A percentile compares a stretch with the other conserved stretches of the same genome.
These are phyloP conservation scores for Flaveria robusta DNA, from an alignment of 129 eudicot genomes.

Conservation along the genomic window DNA sequence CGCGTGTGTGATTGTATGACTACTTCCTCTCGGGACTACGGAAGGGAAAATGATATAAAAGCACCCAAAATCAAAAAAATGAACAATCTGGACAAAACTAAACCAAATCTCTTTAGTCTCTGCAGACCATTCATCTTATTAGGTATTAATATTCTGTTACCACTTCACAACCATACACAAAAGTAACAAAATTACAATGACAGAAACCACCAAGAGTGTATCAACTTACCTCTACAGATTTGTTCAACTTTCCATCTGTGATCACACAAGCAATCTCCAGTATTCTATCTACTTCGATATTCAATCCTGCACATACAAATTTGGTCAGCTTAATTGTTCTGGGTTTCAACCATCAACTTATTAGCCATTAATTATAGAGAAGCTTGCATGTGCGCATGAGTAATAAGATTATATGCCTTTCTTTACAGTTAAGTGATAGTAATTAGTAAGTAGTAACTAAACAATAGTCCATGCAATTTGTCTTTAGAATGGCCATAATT, in stretches of 20 bases:
- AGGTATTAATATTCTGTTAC: not conserved
- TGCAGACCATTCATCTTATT: not conserved
- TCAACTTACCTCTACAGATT: slow-evolving; percentile 66
- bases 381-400: not conserved
- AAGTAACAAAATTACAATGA: not conserved
- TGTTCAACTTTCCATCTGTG: slow-evolving; percentile 86
- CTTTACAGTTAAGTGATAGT: slow-evolving; percentile 3
- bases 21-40: not conserved
- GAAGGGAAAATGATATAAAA: not conserved
- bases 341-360: slow-evolving; percentile 17
- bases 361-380: not conserved
- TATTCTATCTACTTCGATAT: slow-evolving; percentile 82
- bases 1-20: not conserved
- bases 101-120: slow-evolving; percentile 7
- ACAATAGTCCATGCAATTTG: not conserved
- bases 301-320: slow-evolving; percentile 61
- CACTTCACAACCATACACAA: not conserved
- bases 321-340: slow-evolving; percentile 18
- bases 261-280: slow-evolving; percentile 92
- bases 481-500: not conserved
- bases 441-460: not conserved
- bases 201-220: slow-evolving; percentile 19
- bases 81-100: not conserved
- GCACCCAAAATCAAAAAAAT: slow-evolving; percentile 5
- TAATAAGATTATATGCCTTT: not conserved